Conservation (phyloP, 345 rosid genomes). For the Streptanthus diversifolius region DNA sequence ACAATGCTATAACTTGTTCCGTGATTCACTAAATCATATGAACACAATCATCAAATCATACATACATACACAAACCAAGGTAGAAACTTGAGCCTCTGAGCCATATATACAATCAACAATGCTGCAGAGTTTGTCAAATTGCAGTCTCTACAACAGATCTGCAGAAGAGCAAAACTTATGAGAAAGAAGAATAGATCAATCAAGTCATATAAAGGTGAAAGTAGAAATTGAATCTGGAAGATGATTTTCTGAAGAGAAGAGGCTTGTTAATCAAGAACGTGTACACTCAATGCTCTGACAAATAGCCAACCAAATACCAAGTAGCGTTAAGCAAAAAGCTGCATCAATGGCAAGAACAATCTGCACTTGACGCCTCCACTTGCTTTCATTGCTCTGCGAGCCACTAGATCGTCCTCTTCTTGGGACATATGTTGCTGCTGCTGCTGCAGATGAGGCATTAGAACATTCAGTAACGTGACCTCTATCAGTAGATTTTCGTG, state of each 20-base stretch:
- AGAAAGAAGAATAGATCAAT: neutral
- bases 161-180: neutral
- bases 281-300: constrained; percentile 54
- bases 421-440: constrained; percentile 48
- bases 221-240: neutral
- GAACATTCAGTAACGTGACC: constrained; percentile 49
- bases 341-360: constrained; percentile 77
- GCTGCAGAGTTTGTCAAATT: neutral
- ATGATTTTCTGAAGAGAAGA: neutral
- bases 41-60: constrained; percentile 2
- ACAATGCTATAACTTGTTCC: neutral
- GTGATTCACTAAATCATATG: neutral
- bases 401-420: constrained; percentile 52
- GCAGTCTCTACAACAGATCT: neutral
- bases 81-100: neutral
- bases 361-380: constrained; percentile 73
- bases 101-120: constrained; percentile 14
- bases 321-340: constrained; percentile 57
- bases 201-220: neutral
- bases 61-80: constrained; percentile 4
- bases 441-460: constrained; percentile 45
- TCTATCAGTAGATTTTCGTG: constrained; percentile 47
- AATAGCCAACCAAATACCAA: constrained; percentile 63
- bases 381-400: constrained; percentile 54
- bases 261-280: constrained; percentile 28